Percentiles rank a stretch among this genome's conserved stretches.
phyloP scores from a whole-genome alignment of 139 green algal genomes.

The Gonium pectorale region DNA sequence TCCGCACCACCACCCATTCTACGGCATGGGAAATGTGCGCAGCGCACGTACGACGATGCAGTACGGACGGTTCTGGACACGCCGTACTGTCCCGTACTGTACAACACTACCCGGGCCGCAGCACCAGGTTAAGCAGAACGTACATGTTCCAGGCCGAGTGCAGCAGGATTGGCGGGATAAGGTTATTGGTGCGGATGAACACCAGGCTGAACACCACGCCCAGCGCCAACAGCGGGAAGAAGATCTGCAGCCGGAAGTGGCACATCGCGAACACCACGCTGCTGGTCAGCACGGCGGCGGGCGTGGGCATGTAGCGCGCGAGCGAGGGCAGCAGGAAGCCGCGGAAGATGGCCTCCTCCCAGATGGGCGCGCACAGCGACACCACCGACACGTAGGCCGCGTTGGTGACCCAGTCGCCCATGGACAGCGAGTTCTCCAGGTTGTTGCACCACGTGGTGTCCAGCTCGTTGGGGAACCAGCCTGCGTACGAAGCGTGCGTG shows the following conservation, averaged over 20 bases:
- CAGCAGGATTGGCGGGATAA: constrained; percentile 82
- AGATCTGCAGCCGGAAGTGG: constrained; percentile 88
- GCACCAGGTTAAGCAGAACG: constrained; percentile 38
- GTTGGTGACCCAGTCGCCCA: constrained; percentile 74
- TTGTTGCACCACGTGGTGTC: constrained; percentile 55
- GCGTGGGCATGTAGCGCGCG: constrained; percentile 74
- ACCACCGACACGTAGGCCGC: constrained; percentile 84
- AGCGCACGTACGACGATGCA: too few species aligned
- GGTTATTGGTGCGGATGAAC: constrained; percentile 76
- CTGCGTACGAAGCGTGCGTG: too few species aligned
- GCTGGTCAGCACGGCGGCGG: constrained; percentile 61
- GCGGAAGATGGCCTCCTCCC: constrained; percentile 96
- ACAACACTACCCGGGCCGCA: constrained; percentile 13
- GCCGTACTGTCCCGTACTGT: too few species aligned
- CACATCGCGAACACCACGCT: constrained; percentile 86
- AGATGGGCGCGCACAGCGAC: constrained; percentile 87
- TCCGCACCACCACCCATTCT: too few species aligned
- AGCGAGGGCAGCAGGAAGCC: constrained; percentile 94
- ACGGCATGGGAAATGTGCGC: too few species aligned
- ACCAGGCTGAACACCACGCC: constrained; percentile 85
- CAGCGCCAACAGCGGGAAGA: constrained; percentile 91
- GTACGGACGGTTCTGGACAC: too few species aligned
- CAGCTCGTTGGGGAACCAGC: constrained; percentile 50
- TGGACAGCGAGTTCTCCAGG: constrained; percentile 45
- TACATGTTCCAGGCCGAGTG: constrained; percentile 89